phyloP scores from a whole-genome alignment of 768 basidiomycete genomes.

The Xanthoconium stramineum region DNA sequence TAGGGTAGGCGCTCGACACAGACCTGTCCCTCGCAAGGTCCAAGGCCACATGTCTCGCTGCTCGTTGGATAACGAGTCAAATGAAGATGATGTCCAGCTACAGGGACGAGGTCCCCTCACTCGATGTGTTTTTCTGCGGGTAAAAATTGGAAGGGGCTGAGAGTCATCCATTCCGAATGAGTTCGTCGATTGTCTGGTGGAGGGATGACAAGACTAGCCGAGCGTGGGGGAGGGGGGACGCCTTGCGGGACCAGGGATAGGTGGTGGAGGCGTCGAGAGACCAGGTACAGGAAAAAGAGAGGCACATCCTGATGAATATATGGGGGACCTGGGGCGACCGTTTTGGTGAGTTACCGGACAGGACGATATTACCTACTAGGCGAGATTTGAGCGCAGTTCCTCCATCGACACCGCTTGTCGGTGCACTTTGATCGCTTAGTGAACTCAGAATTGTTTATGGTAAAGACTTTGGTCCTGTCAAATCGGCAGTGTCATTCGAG shows the following conservation, averaged over 20 bases:
- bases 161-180: conserved; percentile 13
- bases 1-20: conserved; percentile 15
- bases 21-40: conserved; percentile 1
- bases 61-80: conserved; percentile 14
- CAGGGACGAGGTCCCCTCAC: conserved; percentile 31
- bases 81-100: conserved; percentile 21
- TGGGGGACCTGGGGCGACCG: not conserved
- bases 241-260: not conserved
- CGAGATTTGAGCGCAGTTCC: conserved; percentile 11
- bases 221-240: not conserved
- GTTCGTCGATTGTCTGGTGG: not conserved
- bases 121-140: conserved; percentile 12
- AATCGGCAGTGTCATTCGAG: not conserved
- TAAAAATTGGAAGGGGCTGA: conserved; percentile 1
- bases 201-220: not conserved
- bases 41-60: conserved; percentile 20
- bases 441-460: not conserved
- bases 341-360: conserved; percentile 1
- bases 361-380: not conserved
- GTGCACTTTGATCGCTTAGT: conserved; percentile 14
- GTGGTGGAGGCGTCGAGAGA: conserved; percentile 7
- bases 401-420: conserved; percentile 17
- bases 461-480: not conserved
- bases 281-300: not conserved
- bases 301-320: conserved; percentile 23